Evolutionary conservation across 805 yeast genomes (phyloP).

Genomic region (Torulaspora microellipsoides): DNA sequence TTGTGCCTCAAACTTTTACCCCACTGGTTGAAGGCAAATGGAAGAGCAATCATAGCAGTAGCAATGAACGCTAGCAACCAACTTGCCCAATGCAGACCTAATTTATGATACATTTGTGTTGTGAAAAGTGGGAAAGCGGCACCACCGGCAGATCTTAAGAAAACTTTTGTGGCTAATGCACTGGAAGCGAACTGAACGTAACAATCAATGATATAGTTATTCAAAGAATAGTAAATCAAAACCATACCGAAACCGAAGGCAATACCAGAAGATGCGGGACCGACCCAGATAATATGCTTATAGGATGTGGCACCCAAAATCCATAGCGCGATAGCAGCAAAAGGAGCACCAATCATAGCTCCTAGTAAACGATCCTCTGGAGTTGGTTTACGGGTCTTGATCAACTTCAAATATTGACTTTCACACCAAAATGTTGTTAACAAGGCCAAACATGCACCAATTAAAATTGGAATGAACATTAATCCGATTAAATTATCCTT

Average conservation of each 20-base stretch:
- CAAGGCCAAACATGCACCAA: slow-evolving; percentile 77
- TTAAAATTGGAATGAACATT: slow-evolving; percentile 85
- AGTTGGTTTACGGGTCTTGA: slow-evolving; percentile 53
- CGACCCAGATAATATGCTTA: slow-evolving; percentile 71
- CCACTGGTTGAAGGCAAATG: slow-evolving; percentile 64
- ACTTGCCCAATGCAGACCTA: slow-evolving; percentile 78
- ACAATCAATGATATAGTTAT: slow-evolving; percentile 86
- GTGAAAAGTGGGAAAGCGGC: slow-evolving; percentile 81
- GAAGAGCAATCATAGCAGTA: slow-evolving; percentile 69
- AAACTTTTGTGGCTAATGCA: slow-evolving; percentile 78
- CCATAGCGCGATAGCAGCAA: slow-evolving; percentile 75
- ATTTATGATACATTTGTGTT: slow-evolving; percentile 70
- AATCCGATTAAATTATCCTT: slow-evolving; percentile 76
- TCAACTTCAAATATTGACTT: slow-evolving; percentile 48
- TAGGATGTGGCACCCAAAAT: slow-evolving; percentile 76
- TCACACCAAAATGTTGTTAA: slow-evolving; percentile 73
- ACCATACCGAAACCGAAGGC: slow-evolving; percentile 78
- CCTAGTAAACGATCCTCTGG: slow-evolving; percentile 81
- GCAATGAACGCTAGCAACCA: slow-evolving; percentile 75
- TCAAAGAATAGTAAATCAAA: slow-evolving; percentile 66
- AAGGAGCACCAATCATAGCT: slow-evolving; percentile 78
- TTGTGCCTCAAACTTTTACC: slow-evolving; percentile 61
- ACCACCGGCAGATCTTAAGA: slow-evolving; percentile 77
- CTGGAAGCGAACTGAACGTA: slow-evolving; percentile 77
- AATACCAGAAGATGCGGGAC: slow-evolving; percentile 72